Percentiles rank a stretch among this genome's conserved stretches.
Evolutionary conservation across 352 stramenopile species (phyloP).

Genomic region (Pythium grandisporangium): DNA sequence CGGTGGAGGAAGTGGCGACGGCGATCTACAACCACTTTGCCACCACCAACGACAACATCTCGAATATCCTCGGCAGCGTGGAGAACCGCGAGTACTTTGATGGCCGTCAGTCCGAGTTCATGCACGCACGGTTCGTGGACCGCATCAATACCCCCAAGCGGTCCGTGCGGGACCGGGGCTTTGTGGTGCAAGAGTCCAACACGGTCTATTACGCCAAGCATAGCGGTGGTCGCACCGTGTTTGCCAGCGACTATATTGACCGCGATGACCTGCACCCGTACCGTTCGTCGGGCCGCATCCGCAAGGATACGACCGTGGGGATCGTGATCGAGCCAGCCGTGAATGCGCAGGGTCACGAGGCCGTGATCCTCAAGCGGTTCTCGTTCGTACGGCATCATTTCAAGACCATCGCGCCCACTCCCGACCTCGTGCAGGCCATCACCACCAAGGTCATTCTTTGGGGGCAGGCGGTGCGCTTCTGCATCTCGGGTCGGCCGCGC

Average conservation of each 20-base stretch:
- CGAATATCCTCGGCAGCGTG: constrained; percentile 38
- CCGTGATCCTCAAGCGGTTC: constrained; percentile 56
- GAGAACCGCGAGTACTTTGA: constrained; percentile 61
- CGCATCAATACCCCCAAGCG: constrained; percentile 39
- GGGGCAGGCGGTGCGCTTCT: constrained; percentile 48
- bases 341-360: constrained; percentile 18
- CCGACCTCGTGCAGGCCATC: constrained; percentile 48
- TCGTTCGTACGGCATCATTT: constrained; percentile 65
- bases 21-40: constrained; percentile 55
- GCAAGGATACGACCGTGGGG: constrained; percentile 50
- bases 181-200: constrained; percentile 60
- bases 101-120: constrained; percentile 33
- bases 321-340: constrained; percentile 34
- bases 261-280: constrained; percentile 43
- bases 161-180: constrained; percentile 18
- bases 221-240: constrained; percentile 24
- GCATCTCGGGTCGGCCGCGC: constrained; percentile 25
- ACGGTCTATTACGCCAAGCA: constrained; percentile 44
- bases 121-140: constrained; percentile 52
- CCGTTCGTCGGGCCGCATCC: constrained; percentile 18
- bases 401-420: constrained; percentile 20
- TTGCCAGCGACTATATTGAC: constrained; percentile 39
- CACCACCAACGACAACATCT: constrained; percentile 38
- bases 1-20: constrained; percentile 28
- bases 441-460: constrained; percentile 57